Base-by-base conservation (phyloP, 2,329 filamentous ascomycete genomes). In the Aspergillus caelatus region DNA sequence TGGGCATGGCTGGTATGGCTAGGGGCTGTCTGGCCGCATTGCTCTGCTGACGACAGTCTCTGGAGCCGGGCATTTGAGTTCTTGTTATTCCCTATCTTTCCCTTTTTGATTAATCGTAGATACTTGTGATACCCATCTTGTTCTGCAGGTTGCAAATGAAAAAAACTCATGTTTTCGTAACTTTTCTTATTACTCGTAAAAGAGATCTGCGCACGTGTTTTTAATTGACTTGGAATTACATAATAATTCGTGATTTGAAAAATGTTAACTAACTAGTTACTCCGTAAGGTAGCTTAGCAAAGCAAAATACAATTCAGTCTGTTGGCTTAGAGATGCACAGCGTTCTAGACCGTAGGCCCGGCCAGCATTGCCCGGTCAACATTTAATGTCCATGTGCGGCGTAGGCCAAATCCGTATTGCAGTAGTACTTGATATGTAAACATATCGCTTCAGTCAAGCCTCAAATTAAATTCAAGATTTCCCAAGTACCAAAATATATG, bases 1-100 rank as follows among this genome's bases (percentile, higher is more conserved):
- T 34, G 75, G 81, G 1, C 84, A 85, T 7, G 87, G 88, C 28
- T 93, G 90, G 90, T 91, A 92, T 73, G 85, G 83, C 67, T 90
- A 74, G 64, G 3, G 30, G 14, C 30, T n/a, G 55, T 7, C 19
- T 57, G 16, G 23, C 10, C 12, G 32, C 21, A 36, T 19, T 19
- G 36, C 4, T 10, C 14, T 21, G 10, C 43, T 36, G 19, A 36
- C 43, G 36, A 23, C 21, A 21, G 28, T 23, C 16, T 46, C 11
- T 14, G 43, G 43, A 30, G 23, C 43, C 26, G 41, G 19, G 26
- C 21, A 32, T 43, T 28, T 21, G 9, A 26, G 34, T 16, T 39
- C 23, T 58, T n/a, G 28, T 41, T 58, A 11, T 12, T 9, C 11
- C 32, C 36, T 41, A 41, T 41, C 7, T 48, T 59, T n/a, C 28